A percentile compares a stretch with the other conserved stretches of the same genome.
These are phyloP conservation scores for Stenocarpella maydis DNA, from an alignment of 2,329 filamentous ascomycete genomes.

Conservation along the genomic window DNA sequence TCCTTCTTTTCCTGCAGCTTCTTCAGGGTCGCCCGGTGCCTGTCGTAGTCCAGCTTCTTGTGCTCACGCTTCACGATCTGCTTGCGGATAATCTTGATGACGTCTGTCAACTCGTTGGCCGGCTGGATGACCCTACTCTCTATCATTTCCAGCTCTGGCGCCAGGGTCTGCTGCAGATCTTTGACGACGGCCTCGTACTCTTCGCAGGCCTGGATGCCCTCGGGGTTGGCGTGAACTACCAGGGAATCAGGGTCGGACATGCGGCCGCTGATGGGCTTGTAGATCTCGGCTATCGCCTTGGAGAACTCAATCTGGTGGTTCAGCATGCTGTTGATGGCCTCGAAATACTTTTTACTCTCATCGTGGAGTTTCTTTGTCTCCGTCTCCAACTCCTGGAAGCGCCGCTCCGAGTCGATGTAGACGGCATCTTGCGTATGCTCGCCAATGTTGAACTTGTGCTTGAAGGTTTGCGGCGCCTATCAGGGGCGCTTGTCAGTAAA, in stretches of 20 bases:
- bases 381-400: slow-evolving; percentile 91
- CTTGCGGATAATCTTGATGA: slow-evolving; percentile 96
- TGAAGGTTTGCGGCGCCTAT: slow-evolving; percentile 89
- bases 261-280: slow-evolving; percentile 96
- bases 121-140: slow-evolving; percentile 89
- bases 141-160: slow-evolving; percentile 97
- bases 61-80: slow-evolving; percentile 89
- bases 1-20: slow-evolving; percentile 99
- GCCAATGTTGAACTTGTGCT: slow-evolving; percentile 91
- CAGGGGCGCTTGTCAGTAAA: slow-evolving; percentile 39
- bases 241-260: slow-evolving; percentile 91
- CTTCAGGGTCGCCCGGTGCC: slow-evolving; percentile 82
- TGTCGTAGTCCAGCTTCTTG: slow-evolving; percentile 96
- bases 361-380: slow-evolving; percentile 98
- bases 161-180: slow-evolving; percentile 86
- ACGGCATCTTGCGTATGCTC: slow-evolving; percentile 95
- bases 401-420: slow-evolving; percentile 92
- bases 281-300: slow-evolving; percentile 93
- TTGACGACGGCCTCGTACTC: slow-evolving; percentile 93
- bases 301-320: slow-evolving; percentile 98
- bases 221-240: slow-evolving; percentile 83
- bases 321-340: slow-evolving; percentile 98
- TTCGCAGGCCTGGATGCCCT: slow-evolving; percentile 93
- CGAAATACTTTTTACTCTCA: slow-evolving; percentile 96
- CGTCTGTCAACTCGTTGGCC: slow-evolving; percentile 90